These are phyloP conservation scores for Carpinus fangiana DNA, from an alignment of 306 rosid genomes.

Conservation along the genomic window DNA sequence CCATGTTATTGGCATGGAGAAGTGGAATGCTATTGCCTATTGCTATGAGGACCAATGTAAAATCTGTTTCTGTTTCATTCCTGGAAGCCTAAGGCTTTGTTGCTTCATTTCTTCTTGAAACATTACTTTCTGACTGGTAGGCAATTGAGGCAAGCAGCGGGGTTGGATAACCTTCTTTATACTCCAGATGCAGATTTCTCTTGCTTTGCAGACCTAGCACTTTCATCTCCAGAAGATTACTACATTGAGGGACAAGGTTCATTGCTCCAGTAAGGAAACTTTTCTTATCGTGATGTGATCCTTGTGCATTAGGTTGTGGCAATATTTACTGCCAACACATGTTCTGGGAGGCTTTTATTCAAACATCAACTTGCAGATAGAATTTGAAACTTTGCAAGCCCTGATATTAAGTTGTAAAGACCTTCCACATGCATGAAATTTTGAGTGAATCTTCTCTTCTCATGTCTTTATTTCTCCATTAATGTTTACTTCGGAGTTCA, in stretches of 20 bases:
- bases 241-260: slow-evolving; percentile 97
- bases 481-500: slow-evolving; percentile 14
- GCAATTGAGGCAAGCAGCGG: slow-evolving; percentile 73
- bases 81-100: background rate
- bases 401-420: background rate
- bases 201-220: slow-evolving; percentile 97
- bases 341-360: background rate
- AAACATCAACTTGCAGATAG: background rate
- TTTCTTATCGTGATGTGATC: background rate
- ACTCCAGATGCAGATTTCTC: slow-evolving; percentile 99
- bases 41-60: background rate
- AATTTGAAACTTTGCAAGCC: background rate
- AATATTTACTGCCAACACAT: background rate
- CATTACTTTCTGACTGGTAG: slow-evolving; percentile 49
- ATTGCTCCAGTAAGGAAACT: slow-evolving; percentile 79
- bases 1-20: slow-evolving; percentile 14
- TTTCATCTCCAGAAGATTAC: slow-evolving; percentile 90
- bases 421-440: background rate
- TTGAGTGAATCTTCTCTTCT: background rate
- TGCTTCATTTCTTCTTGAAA: slow-evolving; percentile 33
- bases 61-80: background rate
- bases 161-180: slow-evolving; percentile 94
- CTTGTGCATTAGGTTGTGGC: background rate
- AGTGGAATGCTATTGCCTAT: slow-evolving; percentile 13
- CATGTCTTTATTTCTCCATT: slow-evolving; percentile 1